Base-by-base conservation (phyloP, 768 basidiomycete genomes). In the Hortiboletus campestris region DNA sequence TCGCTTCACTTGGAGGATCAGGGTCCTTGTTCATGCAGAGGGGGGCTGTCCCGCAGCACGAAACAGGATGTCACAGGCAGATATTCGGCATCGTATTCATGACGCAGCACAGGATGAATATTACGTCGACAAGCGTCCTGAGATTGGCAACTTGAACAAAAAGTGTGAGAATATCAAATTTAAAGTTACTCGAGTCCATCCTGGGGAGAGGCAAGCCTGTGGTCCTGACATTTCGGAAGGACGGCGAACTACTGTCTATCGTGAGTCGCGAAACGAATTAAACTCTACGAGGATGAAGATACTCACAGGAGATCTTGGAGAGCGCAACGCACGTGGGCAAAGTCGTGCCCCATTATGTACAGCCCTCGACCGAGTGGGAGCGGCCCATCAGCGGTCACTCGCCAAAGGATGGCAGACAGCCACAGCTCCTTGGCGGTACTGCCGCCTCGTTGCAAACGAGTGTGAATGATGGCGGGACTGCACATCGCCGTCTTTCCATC, bases 91-190 rank as follows among this genome's bases (percentile, higher is more conserved):
- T 47, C 46, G 29, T 16, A 46, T 36, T 22, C 31, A 38, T 40
- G 40, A 36, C 29, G 40, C 32, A 25, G 43, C 51, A 49, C 57
- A 35, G 36, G 45, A 43, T 17, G 22, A 43, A 40, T 14, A 31
- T 34, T 41, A 39, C 35, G 31, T 48, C 48, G 46, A 46, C 43
- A 58, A 51, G 31, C 43, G 2, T 39, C 48, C 57, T 39, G 46
- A 45, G 52, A 56, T 51, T 49, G 64, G 58, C 9, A 66, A 56
- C 35, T 29, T 56, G 58, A 58, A 66, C 50, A 43, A 60, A 55
- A 51, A 51, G 57, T 56, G 57, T 66, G 65, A 57, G 65, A 66
- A 55, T 12, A n/a, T 41, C 10, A 12, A 22, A 14, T 13, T n/a
- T 41, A 34, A 38, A 13, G 39, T 20, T 40, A 35, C 7, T 47